Evolutionary conservation across 495 filamentous ascomycete species (phyloP).

Genomic region (Lasiosphaeria hispida): DNA sequence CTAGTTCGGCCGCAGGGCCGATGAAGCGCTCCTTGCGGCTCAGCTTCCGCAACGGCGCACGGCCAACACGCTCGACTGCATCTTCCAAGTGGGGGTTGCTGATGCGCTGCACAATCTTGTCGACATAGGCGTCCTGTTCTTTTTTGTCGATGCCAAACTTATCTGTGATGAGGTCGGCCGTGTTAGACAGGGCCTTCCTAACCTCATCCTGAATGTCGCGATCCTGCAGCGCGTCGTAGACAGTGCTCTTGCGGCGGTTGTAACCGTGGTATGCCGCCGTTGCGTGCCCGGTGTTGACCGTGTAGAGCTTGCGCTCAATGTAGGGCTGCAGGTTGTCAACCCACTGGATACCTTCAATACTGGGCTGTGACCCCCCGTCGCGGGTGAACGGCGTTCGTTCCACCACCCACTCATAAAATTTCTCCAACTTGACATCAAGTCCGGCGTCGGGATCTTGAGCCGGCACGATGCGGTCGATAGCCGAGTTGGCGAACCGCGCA

Average conservation of each 20-base stretch:
- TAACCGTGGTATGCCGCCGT: constrained; percentile 96
- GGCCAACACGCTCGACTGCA: constrained; percentile 89
- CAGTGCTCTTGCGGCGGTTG: constrained; percentile 73
- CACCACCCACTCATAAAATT: constrained; percentile 98
- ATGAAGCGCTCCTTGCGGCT: constrained; percentile 92
- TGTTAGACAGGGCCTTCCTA: constrained; percentile 72
- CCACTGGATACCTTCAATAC: constrained; percentile 86
- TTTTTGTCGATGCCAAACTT: constrained; percentile 76
- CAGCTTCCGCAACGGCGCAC: constrained; percentile 90
- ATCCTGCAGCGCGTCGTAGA: constrained; percentile 76
- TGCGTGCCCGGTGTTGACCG: constrained; percentile 96
- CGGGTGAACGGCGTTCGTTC: constrained; percentile 75
- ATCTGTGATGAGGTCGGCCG: constrained; percentile 73
- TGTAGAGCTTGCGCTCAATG: constrained; percentile 99
- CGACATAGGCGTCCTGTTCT: constrained; percentile 85
- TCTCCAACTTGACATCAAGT: constrained; percentile 91
- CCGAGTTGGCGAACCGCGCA: constrained; percentile 89
- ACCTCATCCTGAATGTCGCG: constrained; percentile 70
- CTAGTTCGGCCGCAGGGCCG: constrained; percentile 81
- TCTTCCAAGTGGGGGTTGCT: constrained; percentile 94
- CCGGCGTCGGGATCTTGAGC: constrained; percentile 74
- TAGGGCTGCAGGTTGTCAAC: constrained; percentile 88
- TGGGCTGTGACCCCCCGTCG: constrained; percentile 40
- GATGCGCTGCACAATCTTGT: constrained; percentile 89
- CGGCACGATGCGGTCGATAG: constrained; percentile 96